These are phyloP conservation scores for Eimeria sp. DNA, from an alignment of 169 alveolate genomes.

Conservation along the genomic window DNA sequence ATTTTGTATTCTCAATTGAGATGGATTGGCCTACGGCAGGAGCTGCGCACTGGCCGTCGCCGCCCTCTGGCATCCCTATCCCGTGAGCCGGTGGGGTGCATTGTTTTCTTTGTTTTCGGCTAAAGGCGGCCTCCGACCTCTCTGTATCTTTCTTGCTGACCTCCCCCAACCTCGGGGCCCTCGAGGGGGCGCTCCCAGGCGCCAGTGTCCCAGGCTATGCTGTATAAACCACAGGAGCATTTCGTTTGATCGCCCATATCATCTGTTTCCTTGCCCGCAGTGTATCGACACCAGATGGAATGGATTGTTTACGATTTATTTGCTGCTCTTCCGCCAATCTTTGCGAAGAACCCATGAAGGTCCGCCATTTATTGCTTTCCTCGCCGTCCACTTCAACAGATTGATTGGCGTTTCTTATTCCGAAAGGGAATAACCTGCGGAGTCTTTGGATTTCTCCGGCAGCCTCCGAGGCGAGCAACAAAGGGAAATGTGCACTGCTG, in stretches of 20 bases:
- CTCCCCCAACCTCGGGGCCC: constrained; percentile 5
- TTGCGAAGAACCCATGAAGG: constrained; percentile 13
- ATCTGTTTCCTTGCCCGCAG: constrained; percentile 50
- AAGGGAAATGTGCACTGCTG: background rate
- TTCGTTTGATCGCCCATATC: constrained; percentile 3
- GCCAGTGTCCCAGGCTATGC: background rate
- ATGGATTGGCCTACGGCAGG: constrained; percentile 34
- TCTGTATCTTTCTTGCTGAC: background rate
- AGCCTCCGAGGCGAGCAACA: constrained; percentile 2
- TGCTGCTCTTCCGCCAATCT: background rate
- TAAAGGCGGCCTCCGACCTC: background rate
- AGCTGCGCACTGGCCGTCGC: constrained; percentile 42
- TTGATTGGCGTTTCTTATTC: constrained; percentile 10
- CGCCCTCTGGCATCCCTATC: constrained; percentile 32
- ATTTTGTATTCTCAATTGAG: background rate
- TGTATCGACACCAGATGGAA: constrained; percentile 37
- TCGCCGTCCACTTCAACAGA: background rate
- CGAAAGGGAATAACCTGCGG: constrained; percentile 12
- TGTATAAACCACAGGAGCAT: background rate
- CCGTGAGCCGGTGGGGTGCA: constrained; percentile 34
- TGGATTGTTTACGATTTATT: background rate
- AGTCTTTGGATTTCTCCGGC: background rate
- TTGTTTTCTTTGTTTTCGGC: background rate
- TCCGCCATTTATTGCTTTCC: background rate
- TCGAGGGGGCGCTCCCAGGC: background rate